These are phyloP conservation scores for Skeletonema menzelii DNA, from an alignment of 108 stramenopile species.

Conservation along the genomic window DNA sequence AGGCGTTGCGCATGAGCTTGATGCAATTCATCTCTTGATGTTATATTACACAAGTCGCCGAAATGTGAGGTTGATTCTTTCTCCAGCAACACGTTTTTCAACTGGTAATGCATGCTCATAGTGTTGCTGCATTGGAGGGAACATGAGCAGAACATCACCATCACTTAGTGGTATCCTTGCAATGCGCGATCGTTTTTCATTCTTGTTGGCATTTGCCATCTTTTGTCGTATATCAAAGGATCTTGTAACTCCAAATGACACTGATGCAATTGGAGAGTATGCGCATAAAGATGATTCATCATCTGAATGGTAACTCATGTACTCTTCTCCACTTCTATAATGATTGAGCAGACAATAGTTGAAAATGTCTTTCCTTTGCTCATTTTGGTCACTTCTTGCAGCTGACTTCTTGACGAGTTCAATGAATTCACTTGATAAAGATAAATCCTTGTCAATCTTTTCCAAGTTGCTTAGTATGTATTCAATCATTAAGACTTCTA, in stretches of 20 bases:
- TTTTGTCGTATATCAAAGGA: constrained; percentile 34
- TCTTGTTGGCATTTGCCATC: background rate
- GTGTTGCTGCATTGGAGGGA: constrained; percentile 40
- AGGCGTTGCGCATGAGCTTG: too few relatives aligned
- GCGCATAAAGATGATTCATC: constrained; percentile 29
- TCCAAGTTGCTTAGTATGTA: constrained; percentile 7
- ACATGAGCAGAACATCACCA: constrained; percentile 37
- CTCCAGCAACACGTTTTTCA: constrained; percentile 31
- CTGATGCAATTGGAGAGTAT: constrained; percentile 29
- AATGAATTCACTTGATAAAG: constrained; percentile 22
- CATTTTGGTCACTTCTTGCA: background rate
- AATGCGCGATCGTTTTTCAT: constrained; percentile 16
- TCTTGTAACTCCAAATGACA: constrained; percentile 34
- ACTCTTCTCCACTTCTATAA: constrained; percentile 37
- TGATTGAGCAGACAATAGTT: constrained; percentile 43
- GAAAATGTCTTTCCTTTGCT: constrained; percentile 16
- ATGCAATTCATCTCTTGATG: background rate
- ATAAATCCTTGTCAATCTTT: constrained; percentile 10
- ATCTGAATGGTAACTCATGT: constrained; percentile 40
- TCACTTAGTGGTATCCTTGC: constrained; percentile 31
- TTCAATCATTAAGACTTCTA: constrained; percentile 29
- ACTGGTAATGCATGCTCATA: constrained; percentile 40
- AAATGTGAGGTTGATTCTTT: constrained; percentile 42
- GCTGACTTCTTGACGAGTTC: constrained; percentile 5
- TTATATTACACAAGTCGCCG: constrained; percentile 6